Percentiles rank a stretch among this genome's conserved stretches.
phyloP scores from a whole-genome alignment of 225 moss, liverwort and hornwort genomes.

The Sphagnum contortum region DNA sequence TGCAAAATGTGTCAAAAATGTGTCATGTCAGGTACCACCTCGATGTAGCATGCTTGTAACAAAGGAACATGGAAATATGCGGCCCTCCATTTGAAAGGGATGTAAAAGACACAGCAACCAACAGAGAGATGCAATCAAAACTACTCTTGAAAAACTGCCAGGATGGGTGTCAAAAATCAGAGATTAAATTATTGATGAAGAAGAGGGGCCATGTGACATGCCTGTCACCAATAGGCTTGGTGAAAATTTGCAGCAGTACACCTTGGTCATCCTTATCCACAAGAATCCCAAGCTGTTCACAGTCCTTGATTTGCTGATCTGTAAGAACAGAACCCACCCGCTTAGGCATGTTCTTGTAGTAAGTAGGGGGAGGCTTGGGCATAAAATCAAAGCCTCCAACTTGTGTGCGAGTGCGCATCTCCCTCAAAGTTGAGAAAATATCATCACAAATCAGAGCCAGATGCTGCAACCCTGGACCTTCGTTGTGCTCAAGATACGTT shows the following conservation, averaged over 20 bases:
- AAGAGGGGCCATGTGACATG: constrained; percentile 4
- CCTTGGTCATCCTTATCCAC: constrained; percentile 85
- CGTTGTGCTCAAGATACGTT: constrained; percentile 84
- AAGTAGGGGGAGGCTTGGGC: constrained; percentile 73
- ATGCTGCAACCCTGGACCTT: constrained; percentile 82
- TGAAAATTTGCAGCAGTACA: constrained; percentile 75
- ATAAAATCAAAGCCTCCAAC: constrained; percentile 91
- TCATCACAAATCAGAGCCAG: constrained; percentile 80
- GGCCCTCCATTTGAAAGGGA: no score
- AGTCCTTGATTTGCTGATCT: constrained; percentile 63
- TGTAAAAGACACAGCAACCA: no score
- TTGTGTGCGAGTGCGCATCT: constrained; percentile 67
- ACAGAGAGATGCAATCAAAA: no score
- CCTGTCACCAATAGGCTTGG: constrained; percentile 91
- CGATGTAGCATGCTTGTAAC: no score
- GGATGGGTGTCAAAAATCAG: no score
- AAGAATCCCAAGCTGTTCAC: constrained; percentile 86
- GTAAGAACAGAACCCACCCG: constrained; percentile 53
- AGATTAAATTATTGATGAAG: not conserved
- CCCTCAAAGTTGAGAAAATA: constrained; percentile 74
- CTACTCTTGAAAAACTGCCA: no score
- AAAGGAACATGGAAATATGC: no score
- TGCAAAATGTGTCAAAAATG: constrained; percentile 8
- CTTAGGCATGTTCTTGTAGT: constrained; percentile 54
- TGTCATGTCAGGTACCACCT: no score